These are phyloP conservation scores for Vaccinium macrocarpon DNA, from an alignment of 148 eudicot genomes.

Conservation along the genomic window DNA sequence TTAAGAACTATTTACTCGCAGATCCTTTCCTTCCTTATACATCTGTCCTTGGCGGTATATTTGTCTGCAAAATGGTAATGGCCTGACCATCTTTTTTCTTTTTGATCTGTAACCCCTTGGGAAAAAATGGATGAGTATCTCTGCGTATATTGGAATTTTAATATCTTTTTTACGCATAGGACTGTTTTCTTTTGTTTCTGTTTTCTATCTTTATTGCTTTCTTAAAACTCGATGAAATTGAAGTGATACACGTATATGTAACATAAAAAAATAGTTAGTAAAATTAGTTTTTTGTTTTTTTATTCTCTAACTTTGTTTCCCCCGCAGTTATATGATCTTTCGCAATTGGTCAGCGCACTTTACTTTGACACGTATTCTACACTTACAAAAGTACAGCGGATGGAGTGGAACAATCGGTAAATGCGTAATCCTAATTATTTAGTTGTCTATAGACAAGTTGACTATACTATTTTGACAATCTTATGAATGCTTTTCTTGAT, in stretches of 20 bases:
- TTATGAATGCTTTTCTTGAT: conserved; percentile 6
- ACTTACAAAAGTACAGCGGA: conserved; percentile 74
- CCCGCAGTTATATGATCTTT: conserved; percentile 72
- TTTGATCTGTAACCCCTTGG: background rate
- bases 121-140: background rate
- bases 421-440: conserved; percentile 9
- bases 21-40: conserved; percentile 86
- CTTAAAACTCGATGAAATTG: background rate
- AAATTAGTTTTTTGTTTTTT: background rate
- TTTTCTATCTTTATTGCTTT: background rate
- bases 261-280: background rate
- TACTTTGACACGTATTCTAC: conserved; percentile 72
- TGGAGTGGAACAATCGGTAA: conserved; percentile 95
- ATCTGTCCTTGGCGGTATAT: conserved; percentile 67
- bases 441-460: background rate
- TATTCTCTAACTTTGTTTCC: conserved; percentile 9
- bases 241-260: background rate
- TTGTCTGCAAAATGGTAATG: conserved; percentile 83
- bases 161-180: background rate
- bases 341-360: conserved; percentile 59
- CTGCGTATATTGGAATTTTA: background rate
- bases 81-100: background rate
- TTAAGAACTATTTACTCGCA: conserved; percentile 73
- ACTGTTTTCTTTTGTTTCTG: background rate
- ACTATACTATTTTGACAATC: background rate